Percentiles rank a stretch among this genome's conserved stretches.
phyloP scores from a whole-genome alignment of 2,329 filamentous ascomycete species.

The Ophiostoma triangulosporum region DNA sequence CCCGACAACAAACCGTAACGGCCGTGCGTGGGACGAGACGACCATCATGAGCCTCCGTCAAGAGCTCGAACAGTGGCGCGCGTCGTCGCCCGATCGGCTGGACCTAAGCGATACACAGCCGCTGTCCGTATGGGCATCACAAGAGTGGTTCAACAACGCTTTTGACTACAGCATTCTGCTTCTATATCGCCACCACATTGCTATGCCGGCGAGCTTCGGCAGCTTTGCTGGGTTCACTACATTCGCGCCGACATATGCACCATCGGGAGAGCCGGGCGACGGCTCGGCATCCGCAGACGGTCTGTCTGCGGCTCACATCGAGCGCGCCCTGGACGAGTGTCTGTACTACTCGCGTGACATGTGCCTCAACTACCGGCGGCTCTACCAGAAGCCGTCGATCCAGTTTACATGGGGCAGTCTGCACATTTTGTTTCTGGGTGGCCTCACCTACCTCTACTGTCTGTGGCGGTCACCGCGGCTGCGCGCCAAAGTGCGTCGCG shows the following conservation, averaged over 20 bases:
- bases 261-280: background rate
- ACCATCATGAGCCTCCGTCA: slow-evolving; percentile 14
- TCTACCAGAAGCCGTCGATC: slow-evolving; percentile 20
- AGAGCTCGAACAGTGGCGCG: slow-evolving; percentile 19
- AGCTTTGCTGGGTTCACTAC: background rate
- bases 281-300: background rate
- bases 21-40: background rate
- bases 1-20: background rate
- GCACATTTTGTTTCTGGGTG: slow-evolving; percentile 23
- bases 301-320: background rate
- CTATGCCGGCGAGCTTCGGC: background rate
- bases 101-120: background rate
- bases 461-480: slow-evolving; percentile 17
- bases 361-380: slow-evolving; percentile 22
- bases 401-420: slow-evolving; percentile 23
- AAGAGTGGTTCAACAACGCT: slow-evolving; percentile 25
- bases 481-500: slow-evolving; percentile 7
- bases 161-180: slow-evolving; percentile 27
- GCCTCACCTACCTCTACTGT: slow-evolving; percentile 24
- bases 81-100: background rate
- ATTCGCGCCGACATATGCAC: background rate
- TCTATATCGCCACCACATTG: slow-evolving; percentile 22
- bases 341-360: slow-evolving; percentile 17
- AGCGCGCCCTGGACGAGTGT: slow-evolving; percentile 12
- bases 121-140: slow-evolving; percentile 23